Conservation (phyloP, 768 basidiomycete genomes). For the Boletus fagicola region DNA sequence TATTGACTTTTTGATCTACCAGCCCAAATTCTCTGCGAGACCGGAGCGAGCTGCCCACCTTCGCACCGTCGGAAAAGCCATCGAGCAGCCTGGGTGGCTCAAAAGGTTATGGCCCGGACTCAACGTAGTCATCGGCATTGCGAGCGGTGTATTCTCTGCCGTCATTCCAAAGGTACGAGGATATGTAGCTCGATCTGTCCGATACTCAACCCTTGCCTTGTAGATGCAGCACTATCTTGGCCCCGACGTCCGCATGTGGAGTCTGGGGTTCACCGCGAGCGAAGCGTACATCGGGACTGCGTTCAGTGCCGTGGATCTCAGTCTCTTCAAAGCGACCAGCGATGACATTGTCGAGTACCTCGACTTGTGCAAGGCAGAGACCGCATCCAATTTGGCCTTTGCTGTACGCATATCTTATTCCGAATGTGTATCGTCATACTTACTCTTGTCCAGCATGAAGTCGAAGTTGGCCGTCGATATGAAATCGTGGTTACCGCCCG, state of each 20-base stretch:
- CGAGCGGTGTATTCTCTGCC: no score
- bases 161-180: no score
- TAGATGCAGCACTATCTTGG: constrained; percentile 10
- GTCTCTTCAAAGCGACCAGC: constrained; percentile 15
- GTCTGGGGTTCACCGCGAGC: constrained; percentile 18
- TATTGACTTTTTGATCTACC: no score
- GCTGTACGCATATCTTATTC: constrained; percentile 5
- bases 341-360: constrained; percentile 24
- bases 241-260: constrained; percentile 13
- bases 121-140: no score
- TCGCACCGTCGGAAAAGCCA: no score
- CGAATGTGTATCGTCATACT: background rate
- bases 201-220: no score
- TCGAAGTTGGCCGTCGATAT: constrained; percentile 14
- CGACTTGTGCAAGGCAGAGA: constrained; percentile 13
- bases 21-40: no score
- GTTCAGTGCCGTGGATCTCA: constrained; percentile 7
- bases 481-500: constrained; percentile 21
- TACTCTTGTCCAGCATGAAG: constrained; percentile 14
- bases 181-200: no score
- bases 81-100: no score
- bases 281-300: constrained; percentile 17
- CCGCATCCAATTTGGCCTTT: constrained; percentile 9
- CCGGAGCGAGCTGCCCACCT: no score
- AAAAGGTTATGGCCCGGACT: no score